A percentile compares a stretch with the other conserved stretches of the same genome.
Conservation (phyloP, 2,329 filamentous ascomycete species). For the Fusarium sp. region DNA sequence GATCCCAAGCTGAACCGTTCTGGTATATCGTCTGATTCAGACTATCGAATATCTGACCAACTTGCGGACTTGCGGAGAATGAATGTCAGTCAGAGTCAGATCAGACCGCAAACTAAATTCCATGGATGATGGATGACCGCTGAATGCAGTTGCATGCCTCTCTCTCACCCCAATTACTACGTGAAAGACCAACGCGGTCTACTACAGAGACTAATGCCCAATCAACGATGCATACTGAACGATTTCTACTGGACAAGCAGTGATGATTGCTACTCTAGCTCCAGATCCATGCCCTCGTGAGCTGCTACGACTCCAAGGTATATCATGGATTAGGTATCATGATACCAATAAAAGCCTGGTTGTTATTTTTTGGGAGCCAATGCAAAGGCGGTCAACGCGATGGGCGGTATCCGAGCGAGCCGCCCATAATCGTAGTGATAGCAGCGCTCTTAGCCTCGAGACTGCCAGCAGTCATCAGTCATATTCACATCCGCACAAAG, state of each 20-base stretch:
- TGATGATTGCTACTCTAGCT: constrained; percentile 38
- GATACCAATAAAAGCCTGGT: constrained; percentile 31
- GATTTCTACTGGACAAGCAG: constrained; percentile 15
- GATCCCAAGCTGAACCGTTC: neutral
- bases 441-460: neutral
- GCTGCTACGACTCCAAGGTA: constrained; percentile 42
- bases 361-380: constrained; percentile 16
- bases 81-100: neutral
- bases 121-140: constrained; percentile 22
- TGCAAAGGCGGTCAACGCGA: constrained; percentile 37
- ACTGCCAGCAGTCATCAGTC: neutral
- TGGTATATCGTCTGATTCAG: neutral
- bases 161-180: constrained; percentile 22
- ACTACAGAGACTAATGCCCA: constrained; percentile 29
- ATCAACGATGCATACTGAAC: constrained; percentile 21
- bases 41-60: constrained; percentile 1
- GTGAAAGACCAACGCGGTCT: constrained; percentile 25
- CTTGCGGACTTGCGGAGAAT: constrained; percentile 21
- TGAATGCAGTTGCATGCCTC: constrained; percentile 29
- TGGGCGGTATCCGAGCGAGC: constrained; percentile 31
- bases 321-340: constrained; percentile 39
- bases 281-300: constrained; percentile 45
- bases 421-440: constrained; percentile 15
- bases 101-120: constrained; percentile 32
- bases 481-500: neutral